A percentile compares a stretch with the other conserved stretches of the same genome.
These are phyloP conservation scores for Colletotrichum sp. DNA, from an alignment of 2,329 filamentous ascomycete genomes.

Conservation along the genomic window DNA sequence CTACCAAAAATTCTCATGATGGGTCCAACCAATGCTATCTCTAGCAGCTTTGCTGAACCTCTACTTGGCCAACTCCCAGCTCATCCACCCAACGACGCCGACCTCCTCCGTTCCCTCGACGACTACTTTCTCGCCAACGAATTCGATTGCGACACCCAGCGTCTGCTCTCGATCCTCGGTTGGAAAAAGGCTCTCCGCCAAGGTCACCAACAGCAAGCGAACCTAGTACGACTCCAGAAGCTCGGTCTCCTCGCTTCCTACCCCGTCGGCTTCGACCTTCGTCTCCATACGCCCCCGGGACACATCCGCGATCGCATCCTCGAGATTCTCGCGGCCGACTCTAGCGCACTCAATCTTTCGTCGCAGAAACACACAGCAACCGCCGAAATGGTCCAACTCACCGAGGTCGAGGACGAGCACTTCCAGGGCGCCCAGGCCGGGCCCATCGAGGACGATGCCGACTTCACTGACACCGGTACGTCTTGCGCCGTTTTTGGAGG, in stretches of 20 bases:
- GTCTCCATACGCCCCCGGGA: slow-evolving; percentile 4
- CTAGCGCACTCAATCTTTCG: not conserved
- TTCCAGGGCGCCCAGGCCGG: slow-evolving; percentile 75
- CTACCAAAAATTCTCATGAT: slow-evolving; percentile 22
- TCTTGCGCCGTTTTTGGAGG: slow-evolving; percentile 1
- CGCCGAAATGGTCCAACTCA: slow-evolving; percentile 87
- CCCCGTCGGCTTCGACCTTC: slow-evolving; percentile 1
- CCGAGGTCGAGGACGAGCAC: slow-evolving; percentile 96
- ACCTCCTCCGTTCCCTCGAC: not conserved
- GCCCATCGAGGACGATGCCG: slow-evolving; percentile 84
- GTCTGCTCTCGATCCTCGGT: not conserved
- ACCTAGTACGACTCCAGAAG: not conserved
- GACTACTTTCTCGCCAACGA: not conserved
- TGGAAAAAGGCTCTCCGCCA: slow-evolving; percentile 3
- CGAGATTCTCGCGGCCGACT: not conserved
- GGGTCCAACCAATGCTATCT: not conserved
- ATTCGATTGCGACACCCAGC: not conserved
- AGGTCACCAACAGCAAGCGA: not conserved
- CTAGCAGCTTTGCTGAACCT: slow-evolving; percentile 9
- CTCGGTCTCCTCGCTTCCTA: not conserved
- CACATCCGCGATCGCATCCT: not conserved
- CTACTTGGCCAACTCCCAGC: not conserved
- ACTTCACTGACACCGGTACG: slow-evolving; percentile 92
- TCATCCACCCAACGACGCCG: slow-evolving; percentile 4
- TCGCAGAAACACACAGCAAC: not conserved